These are phyloP conservation scores for Talaromyces amestolkiae DNA, from an alignment of 2,329 filamentous ascomycete genomes.

Conservation along the genomic window DNA sequence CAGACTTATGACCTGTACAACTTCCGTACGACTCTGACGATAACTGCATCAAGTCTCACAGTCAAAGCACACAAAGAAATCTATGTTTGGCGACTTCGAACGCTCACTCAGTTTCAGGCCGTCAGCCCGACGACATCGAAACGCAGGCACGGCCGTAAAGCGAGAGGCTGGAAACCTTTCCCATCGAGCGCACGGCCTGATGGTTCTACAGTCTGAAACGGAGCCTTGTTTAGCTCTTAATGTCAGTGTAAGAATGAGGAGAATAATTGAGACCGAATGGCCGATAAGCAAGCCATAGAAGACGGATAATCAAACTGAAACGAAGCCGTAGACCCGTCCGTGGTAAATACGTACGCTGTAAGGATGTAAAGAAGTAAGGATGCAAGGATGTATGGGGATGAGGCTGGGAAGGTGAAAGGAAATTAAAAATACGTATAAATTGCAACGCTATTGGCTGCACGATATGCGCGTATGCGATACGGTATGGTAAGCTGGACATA, in stretches of 20 bases:
- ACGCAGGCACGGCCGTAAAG: not conserved
- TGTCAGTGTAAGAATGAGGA: not conserved
- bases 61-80: not conserved
- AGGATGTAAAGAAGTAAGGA: not conserved
- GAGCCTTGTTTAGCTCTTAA: not conserved
- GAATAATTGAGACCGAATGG: not conserved
- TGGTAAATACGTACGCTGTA: not conserved
- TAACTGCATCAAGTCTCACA: not conserved
- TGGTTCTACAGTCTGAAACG: not conserved
- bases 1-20: not conserved
- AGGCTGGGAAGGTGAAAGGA: not conserved
- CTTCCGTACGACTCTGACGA: not conserved
- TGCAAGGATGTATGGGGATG: not conserved
- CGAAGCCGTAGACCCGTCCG: not conserved
- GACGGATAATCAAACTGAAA: not conserved
- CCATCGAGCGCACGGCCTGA: slow-evolving; percentile 1
- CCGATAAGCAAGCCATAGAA: not conserved
- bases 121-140: not conserved
- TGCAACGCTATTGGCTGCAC: not conserved
- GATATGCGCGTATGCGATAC: not conserved
- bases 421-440: slow-evolving; percentile 2
- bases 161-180: not conserved
- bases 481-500: slow-evolving; percentile 1
- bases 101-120: no score
- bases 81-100: not conserved